Evolutionary conservation across 1,139 yeast species (phyloP), one percentile per base, ranked within the genome.

Genomic region (Hyphopichia buzzinii): DNA sequence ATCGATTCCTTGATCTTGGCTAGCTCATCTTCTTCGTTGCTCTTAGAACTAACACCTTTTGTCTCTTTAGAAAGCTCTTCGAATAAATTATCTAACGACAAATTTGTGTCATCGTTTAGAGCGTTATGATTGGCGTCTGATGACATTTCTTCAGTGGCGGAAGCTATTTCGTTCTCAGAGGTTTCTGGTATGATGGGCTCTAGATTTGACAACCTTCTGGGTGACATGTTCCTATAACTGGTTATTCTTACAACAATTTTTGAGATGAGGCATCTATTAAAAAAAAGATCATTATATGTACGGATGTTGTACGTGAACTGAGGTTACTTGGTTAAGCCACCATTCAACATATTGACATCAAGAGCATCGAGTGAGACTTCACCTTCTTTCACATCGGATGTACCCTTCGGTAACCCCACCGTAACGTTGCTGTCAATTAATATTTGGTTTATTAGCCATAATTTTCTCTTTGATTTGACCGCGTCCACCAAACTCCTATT

Each of bases 391-490:
- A 14, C 29, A 4, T 25, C 34, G n/a, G 12, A 8, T 4, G 29
- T 8, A 8, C 33, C 25, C 8, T 17, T 14, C 3, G 34, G 73
- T 14, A 70, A 54, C 4, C 72, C 72, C 13, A 66, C 42, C 33
- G 55, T 49, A 17, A 74, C 50, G 42, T 78, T 67, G 23, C 69
- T 71, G 50, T 82, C 84, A 29, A 84, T 49, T 17, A 83, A 53
- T 22, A 67, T 47, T 51, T 85, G 90, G 46, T 79, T 84, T 17
- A 70, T 67, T 4, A 70, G 46, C 83, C 86, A 79, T 30, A 72
- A 57, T 33, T 60, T 59, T 35, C 78, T 54, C 41, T 72, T 71
- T 32, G 67, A 62, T 21, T 55, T 47, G 10, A 67, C 58, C 6
- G 69, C 51, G 4, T 49, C 46, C 2, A 59, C 54, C 26, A 81